Evolutionary conservation across 345 rosid species (phyloP).

Genomic region (Eucalyptus pauciflora): DNA sequence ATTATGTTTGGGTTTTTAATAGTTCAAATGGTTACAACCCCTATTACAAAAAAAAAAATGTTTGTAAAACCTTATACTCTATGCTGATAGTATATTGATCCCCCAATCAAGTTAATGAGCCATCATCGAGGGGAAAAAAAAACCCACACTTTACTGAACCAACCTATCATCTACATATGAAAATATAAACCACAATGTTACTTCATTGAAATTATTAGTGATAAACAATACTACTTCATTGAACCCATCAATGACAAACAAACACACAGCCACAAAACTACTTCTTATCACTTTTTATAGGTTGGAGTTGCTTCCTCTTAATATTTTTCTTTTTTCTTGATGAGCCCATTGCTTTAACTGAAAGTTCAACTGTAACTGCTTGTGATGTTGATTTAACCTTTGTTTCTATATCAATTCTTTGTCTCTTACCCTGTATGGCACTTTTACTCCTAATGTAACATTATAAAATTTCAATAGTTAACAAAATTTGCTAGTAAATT

Average conservation of each 20-base stretch:
- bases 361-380: neutral
- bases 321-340: too few relatives aligned
- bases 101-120: too few relatives aligned
- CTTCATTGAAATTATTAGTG: neutral
- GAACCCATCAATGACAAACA: neutral
- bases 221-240: neutral
- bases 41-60: too few relatives aligned
- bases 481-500: too few relatives aligned
- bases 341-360: neutral
- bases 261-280: neutral
- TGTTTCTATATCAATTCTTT: neutral
- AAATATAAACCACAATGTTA: too few relatives aligned
- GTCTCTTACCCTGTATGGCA: neutral
- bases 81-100: too few relatives aligned
- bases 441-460: neutral
- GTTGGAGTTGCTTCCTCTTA: neutral
- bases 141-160: neutral
- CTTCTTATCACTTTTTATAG: neutral
- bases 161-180: neutral
- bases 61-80: too few relatives aligned
- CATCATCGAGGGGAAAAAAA: too few relatives aligned
- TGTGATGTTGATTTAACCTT: neutral
- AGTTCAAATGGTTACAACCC: too few relatives aligned
- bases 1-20: too few relatives aligned
- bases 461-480: neutral